Conservation (phyloP, 1,284 basidiomycete species). For the Trichosporon ovoides region DNA sequence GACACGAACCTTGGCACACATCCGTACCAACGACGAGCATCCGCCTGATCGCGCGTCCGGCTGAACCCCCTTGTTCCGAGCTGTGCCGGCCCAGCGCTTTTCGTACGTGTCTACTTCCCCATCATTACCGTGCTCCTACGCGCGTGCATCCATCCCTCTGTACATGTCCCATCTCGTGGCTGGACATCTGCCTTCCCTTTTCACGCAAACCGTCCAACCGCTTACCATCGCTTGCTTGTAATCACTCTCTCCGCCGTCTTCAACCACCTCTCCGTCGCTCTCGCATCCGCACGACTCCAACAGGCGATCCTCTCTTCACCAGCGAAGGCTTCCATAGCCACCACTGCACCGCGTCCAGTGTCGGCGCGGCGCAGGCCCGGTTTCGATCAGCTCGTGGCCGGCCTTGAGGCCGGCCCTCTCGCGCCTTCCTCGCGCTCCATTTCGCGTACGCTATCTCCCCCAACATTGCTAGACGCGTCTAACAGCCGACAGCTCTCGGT, state of each 20-base stretch:
- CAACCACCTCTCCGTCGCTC: background rate
- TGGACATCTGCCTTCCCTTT: background rate
- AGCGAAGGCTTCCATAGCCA: conserved; percentile 2
- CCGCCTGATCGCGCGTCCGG: background rate
- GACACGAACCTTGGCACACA: background rate
- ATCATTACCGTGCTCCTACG: background rate
- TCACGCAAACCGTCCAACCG: background rate
- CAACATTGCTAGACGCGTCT: background rate
- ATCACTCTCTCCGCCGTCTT: background rate
- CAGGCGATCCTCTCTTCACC: background rate
- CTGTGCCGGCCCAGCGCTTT: background rate
- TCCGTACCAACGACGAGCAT: background rate
- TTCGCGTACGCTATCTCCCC: background rate
- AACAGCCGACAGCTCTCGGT: conserved; percentile 1
- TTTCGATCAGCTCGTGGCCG: conserved; percentile 16
- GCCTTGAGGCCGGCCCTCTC: conserved; percentile 22
- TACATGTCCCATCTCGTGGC: background rate
- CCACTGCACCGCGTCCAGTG: conserved; percentile 11
- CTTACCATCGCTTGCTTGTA: background rate
- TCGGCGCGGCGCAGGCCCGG: conserved; percentile 17
- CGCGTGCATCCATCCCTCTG: background rate
- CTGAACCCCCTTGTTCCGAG: background rate
- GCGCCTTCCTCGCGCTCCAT: conserved; percentile 9
- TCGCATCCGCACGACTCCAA: background rate
- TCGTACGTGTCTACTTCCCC: conserved; percentile 1